Conservation (phyloP, 2,329 filamentous ascomycete genomes). For the Penicillium psychrosexuale region DNA sequence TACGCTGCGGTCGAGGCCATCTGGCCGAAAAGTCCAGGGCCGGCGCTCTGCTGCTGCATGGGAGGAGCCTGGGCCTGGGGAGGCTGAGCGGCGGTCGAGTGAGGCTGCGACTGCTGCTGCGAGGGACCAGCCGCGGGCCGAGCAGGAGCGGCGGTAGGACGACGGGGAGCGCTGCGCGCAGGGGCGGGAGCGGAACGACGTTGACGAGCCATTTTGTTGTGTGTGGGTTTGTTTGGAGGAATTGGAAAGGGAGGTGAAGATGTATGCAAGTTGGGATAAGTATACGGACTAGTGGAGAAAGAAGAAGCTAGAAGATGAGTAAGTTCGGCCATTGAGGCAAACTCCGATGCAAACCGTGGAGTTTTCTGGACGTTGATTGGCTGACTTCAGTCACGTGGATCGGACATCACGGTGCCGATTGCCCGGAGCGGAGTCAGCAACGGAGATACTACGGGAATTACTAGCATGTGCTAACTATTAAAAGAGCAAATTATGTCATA, state of each 20-base stretch:
- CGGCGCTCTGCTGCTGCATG: conserved; percentile 53
- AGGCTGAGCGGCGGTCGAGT: conserved; percentile 61
- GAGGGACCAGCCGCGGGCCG: conserved; percentile 53
- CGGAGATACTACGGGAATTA: background rate
- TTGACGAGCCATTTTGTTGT: conserved; percentile 69
- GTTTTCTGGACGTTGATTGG: background rate
- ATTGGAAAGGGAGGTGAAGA: conserved; percentile 22
- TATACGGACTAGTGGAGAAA: conserved; percentile 20
- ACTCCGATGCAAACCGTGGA: conserved; percentile 15
- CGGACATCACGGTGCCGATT: conserved; percentile 1
- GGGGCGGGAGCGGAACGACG: conserved; percentile 57
- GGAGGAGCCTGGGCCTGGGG: conserved; percentile 49
- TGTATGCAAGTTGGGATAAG: conserved; percentile 11
- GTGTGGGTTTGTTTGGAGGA: conserved; percentile 9
- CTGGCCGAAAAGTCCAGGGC: conserved; percentile 87
- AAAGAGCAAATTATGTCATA: background rate
- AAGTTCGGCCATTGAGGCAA: conserved; percentile 21
- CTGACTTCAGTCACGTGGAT: background rate
- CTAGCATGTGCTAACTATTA: background rate
- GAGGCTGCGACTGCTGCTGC: conserved; percentile 65
- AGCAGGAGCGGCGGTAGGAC: conserved; percentile 62
- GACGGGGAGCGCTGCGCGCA: conserved; percentile 58
- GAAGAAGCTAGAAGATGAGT: conserved; percentile 30
- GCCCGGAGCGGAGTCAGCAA: conserved; percentile 4
- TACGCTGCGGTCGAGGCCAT: conserved; percentile 98